Base-by-base conservation (phyloP, 2,329 filamentous ascomycete species). In the Pseudogymnoascus sp. region DNA sequence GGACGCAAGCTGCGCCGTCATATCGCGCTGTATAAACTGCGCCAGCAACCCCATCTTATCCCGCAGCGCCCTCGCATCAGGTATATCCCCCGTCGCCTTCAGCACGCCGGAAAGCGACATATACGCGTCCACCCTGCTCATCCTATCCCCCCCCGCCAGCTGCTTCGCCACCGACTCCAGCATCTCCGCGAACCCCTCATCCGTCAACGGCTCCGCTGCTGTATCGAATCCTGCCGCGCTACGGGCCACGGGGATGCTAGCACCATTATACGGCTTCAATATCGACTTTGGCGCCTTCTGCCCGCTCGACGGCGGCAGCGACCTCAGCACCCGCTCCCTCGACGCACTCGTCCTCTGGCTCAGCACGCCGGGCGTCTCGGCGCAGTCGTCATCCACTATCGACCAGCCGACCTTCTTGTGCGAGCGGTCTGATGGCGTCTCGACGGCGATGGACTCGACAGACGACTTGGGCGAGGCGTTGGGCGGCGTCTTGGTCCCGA, bases 1-100 rank as follows among this genome's bases (percentile, higher is more conserved):
- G 64, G 82, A 77, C 5, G 80, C 73, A 36, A 82, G 80, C 67
- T 84, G 86, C 10, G 85, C 81, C 6, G 81, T 83, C 23, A 96
- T 80, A 72, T 99, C 95, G 65, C 93, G 84, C 70, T 89, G 86
- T 63, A 97, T 91, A 72, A 92, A 96, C 65, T 91, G 88, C 68
- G 86, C 85, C 64, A 97, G 82, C 2, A 90, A 77, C 10, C 83
- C 82, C 80, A 97, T 88, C 74, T 95, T 96, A 61, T 85, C 83
- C 64, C 86, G 83, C 63, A 96, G 79, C 10, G 87, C 86, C 63
- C 88, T 84, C 36, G 85, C 79, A 68, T 95, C 88, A 0, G 92
- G 92, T 13, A 96, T 78, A 68, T 90, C 89, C 66, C 93, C 90
- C 64, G 93, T 96, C 5, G 88, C 83, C 73, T 91, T 90, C 69